Conservation (phyloP, 1,139 yeast genomes). For the Yamadazyma sp. region DNA sequence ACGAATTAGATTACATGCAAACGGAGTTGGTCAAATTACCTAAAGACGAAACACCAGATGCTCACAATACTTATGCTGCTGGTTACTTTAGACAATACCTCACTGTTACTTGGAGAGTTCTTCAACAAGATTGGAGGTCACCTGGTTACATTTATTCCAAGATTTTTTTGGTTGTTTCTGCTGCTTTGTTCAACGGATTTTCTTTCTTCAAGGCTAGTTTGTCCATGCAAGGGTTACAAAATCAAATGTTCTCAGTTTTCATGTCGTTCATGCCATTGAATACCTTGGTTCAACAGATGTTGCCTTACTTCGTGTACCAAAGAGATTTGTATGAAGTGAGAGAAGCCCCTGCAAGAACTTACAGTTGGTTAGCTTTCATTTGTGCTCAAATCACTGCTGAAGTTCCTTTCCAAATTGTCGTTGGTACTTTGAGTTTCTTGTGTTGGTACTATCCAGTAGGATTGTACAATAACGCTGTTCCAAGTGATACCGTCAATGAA, state of each 20-base stretch:
- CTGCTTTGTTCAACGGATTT: constrained; percentile 50
- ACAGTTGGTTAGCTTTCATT: constrained; percentile 49
- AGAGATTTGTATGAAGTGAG: constrained; percentile 86
- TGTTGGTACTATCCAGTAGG: constrained; percentile 47
- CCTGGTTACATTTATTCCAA: constrained; percentile 42
- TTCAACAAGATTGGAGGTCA: constrained; percentile 45
- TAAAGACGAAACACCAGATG: constrained; percentile 22
- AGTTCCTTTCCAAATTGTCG: constrained; percentile 32
- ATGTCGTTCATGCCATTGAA: constrained; percentile 64
- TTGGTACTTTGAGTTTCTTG: constrained; percentile 37
- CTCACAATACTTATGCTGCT: constrained; percentile 26
- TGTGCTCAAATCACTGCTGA: constrained; percentile 36
- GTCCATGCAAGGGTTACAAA: constrained; percentile 59
- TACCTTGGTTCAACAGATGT: constrained; percentile 68
- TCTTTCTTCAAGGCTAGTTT: constrained; percentile 60
- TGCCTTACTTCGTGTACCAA: constrained; percentile 69
- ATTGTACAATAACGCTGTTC: constrained; percentile 32
- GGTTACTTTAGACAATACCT: constrained; percentile 25
- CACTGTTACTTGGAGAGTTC: constrained; percentile 25
- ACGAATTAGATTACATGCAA: constrained; percentile 28
- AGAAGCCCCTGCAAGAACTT: constrained; percentile 72
- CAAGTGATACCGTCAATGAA: constrained; percentile 26
- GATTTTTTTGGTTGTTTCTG: constrained; percentile 31
- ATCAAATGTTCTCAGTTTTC: constrained; percentile 68
- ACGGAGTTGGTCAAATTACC: constrained; percentile 29